A percentile compares a stretch with the other conserved stretches of the same genome.
These are phyloP conservation scores for Colletotrichum lindemuthianum DNA, from an alignment of 2,329 filamentous ascomycete species.

Conservation along the genomic window DNA sequence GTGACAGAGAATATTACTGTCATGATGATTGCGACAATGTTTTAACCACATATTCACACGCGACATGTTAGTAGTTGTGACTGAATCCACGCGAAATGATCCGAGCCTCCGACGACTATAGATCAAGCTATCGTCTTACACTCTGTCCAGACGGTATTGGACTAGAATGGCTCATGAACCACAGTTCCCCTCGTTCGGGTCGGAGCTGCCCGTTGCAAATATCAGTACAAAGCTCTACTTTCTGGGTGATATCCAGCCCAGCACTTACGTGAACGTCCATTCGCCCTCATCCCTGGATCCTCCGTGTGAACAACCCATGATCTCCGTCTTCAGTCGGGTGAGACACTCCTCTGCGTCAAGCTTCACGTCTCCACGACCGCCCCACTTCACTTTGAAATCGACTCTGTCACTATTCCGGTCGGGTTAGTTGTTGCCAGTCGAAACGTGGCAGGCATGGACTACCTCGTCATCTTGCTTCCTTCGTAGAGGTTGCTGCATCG, in stretches of 20 bases:
- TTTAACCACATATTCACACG: too few relatives aligned
- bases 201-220: background rate
- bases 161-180: background rate
- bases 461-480: background rate
- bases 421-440: too few relatives aligned
- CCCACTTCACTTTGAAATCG: slow-evolving; percentile 3
- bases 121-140: too few relatives aligned
- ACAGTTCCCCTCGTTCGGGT: background rate
- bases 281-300: background rate
- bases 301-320: background rate
- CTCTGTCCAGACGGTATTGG: too few relatives aligned
- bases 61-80: too few relatives aligned
- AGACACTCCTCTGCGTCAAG: background rate
- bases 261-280: slow-evolving; percentile 1
- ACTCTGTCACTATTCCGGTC: background rate
- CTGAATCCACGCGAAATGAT: too few relatives aligned
- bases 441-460: background rate
- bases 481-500: slow-evolving; percentile 5
- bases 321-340: background rate
- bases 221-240: too few relatives aligned
- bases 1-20: too few relatives aligned
- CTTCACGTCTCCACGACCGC: background rate
- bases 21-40: too few relatives aligned
- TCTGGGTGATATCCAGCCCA: too few relatives aligned
- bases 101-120: too few relatives aligned